Evolutionary conservation across 768 basidiomycete genomes (phyloP).

Genomic region (Pholiota molesta): DNA sequence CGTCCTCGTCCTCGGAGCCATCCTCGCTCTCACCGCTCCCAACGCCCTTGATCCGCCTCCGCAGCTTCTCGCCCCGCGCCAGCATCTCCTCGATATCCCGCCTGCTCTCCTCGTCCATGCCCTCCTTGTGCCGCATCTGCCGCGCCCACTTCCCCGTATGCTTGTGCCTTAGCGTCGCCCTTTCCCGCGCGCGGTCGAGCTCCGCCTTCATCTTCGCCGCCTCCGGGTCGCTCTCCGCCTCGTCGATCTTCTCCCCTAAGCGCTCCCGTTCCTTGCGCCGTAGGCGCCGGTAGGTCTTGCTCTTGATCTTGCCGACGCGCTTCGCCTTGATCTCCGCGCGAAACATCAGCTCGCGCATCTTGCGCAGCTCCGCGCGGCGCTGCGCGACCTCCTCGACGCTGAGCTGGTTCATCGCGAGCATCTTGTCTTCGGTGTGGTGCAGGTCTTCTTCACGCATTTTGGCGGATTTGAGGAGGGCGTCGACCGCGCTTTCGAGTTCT

Average conservation of each 20-base stretch:
- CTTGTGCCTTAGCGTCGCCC: constrained; percentile 89
- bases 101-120: constrained; percentile 57
- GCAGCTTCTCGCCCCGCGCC: constrained; percentile 75
- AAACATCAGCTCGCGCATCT: constrained; percentile 93
- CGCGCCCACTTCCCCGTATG: constrained; percentile 88
- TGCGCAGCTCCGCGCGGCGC: constrained; percentile 79
- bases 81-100: constrained; percentile 86
- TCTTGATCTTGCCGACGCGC: constrained; percentile 93
- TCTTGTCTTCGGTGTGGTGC: constrained; percentile 69
- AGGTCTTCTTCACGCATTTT: constrained; percentile 84
- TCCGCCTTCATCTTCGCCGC: constrained; percentile 70
- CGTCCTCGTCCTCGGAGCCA: constrained; percentile 47
- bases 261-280: constrained; percentile 78
- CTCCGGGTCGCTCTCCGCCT: constrained; percentile 37
- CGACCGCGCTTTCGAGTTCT: constrained; percentile 82
- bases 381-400: constrained; percentile 84
- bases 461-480: constrained; percentile 78
- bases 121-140: constrained; percentile 62
- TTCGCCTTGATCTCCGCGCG: constrained; percentile 90
- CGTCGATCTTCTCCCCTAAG: constrained; percentile 53
- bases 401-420: constrained; percentile 78
- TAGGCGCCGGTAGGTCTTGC: constrained; percentile 87
- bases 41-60: constrained; percentile 74
- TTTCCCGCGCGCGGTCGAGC: constrained; percentile 79
- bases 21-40: constrained; percentile 58